Conservation (phyloP, 306 rosid genomes). For the Erythrophleum fordii region DNA sequence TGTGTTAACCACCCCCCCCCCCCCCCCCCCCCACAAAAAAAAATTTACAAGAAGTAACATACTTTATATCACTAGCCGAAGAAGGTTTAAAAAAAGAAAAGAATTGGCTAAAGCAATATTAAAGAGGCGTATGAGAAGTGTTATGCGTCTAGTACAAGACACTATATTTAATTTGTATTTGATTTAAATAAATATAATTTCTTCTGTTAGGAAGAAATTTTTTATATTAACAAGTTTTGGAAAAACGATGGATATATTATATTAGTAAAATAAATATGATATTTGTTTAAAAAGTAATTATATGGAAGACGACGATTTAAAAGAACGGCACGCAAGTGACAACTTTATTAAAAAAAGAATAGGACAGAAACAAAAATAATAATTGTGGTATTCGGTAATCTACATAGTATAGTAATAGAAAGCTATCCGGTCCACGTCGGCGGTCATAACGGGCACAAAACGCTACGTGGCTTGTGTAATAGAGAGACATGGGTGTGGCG, state of each 20-base stretch:
- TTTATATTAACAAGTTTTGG: background rate
- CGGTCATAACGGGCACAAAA: background rate
- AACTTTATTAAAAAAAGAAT: background rate
- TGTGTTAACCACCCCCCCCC: too few species aligned
- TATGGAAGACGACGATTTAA: background rate
- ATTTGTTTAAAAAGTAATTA: background rate
- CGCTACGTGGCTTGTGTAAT: background rate
- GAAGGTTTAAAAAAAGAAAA: too few species aligned
- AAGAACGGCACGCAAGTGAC: background rate
- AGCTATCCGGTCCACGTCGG: slow-evolving; percentile 2
- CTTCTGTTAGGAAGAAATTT: background rate
- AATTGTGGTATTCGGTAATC: background rate
- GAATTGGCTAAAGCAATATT: background rate
- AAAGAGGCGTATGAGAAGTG: background rate
- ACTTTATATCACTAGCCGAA: too few species aligned
- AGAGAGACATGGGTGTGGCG: slow-evolving; percentile 43
- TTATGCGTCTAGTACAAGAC: background rate
- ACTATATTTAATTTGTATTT: background rate
- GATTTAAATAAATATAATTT: background rate
- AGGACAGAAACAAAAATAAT: background rate
- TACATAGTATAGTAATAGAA: too few species aligned
- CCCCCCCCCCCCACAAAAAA: too few species aligned
- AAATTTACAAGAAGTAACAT: too few species aligned
- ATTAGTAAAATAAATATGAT: background rate
- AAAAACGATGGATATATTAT: background rate